phyloP scores from a whole-genome alignment of 805 yeast species.

The Pichia eremophila region DNA sequence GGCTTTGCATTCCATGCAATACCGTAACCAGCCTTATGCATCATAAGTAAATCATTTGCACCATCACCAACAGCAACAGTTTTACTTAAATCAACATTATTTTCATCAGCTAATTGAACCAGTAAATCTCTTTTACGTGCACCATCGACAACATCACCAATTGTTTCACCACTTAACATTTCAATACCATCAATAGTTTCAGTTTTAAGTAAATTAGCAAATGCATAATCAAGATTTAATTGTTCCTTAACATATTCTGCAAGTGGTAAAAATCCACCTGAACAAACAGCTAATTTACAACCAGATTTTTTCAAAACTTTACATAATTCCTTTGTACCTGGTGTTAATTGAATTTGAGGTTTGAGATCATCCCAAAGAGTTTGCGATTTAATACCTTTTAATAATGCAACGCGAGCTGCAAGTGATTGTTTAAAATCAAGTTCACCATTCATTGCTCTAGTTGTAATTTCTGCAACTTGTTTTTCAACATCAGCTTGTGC shows the following conservation, averaged over 20 bases:
- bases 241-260: slow-evolving; percentile 64
- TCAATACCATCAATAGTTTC: slow-evolving; percentile 35
- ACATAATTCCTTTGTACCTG: slow-evolving; percentile 73
- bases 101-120: slow-evolving; percentile 46
- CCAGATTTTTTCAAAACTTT: slow-evolving; percentile 51
- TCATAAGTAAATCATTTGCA: slow-evolving; percentile 90
- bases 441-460: slow-evolving; percentile 95
- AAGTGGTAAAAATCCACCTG: slow-evolving; percentile 91
- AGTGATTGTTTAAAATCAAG: slow-evolving; percentile 82
- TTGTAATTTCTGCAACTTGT: slow-evolving; percentile 81
- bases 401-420: slow-evolving; percentile 61
- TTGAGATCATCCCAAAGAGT: slow-evolving; percentile 74
- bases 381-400: slow-evolving; percentile 70
- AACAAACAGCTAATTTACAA: slow-evolving; percentile 71
- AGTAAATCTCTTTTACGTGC: slow-evolving; percentile 69
- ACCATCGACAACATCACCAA: slow-evolving; percentile 83
- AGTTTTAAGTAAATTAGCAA: slow-evolving; percentile 60
- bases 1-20: slow-evolving; percentile 98
- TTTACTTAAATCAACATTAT: slow-evolving; percentile 38
- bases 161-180: slow-evolving; percentile 62
- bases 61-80: slow-evolving; percentile 94
- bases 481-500: slow-evolving; percentile 86
- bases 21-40: slow-evolving; percentile 87
- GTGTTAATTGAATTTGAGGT: slow-evolving; percentile 61
- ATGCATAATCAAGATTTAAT: slow-evolving; percentile 76